Evolutionary conservation across 2,329 filamentous ascomycete species (phyloP).

Genomic region (Fusarium vanettenii): DNA sequence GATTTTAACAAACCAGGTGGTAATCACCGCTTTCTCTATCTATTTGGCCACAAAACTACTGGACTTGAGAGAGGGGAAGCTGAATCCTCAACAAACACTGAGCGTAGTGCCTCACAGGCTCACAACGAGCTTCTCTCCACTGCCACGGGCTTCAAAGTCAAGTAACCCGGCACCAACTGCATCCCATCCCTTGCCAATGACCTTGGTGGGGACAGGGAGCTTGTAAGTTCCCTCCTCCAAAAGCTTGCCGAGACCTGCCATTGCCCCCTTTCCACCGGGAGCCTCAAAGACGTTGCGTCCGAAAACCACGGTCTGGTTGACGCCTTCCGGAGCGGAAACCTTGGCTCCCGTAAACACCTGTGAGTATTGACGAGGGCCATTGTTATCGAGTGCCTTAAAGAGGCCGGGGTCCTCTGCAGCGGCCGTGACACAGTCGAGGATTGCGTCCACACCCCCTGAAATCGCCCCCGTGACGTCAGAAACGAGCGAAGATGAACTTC

Average conservation of each 20-base stretch:
- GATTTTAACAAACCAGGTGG: not conserved
- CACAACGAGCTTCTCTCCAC: slow-evolving; percentile 35
- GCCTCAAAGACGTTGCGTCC: slow-evolving; percentile 27
- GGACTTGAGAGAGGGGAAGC: not conserved
- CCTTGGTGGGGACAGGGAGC: slow-evolving; percentile 20
- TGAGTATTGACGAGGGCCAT: slow-evolving; percentile 27
- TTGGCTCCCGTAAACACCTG: slow-evolving; percentile 30
- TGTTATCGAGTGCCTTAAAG: slow-evolving; percentile 5
- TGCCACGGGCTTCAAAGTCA: slow-evolving; percentile 22
- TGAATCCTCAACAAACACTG: not conserved
- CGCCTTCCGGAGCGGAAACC: slow-evolving; percentile 10
- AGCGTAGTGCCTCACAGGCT: not conserved
- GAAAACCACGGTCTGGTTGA: slow-evolving; percentile 18
- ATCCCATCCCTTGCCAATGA: slow-evolving; percentile 29
- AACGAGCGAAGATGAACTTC: slow-evolving; percentile 3
- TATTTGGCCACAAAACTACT: not conserved
- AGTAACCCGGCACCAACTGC: slow-evolving; percentile 15
- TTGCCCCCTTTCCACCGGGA: slow-evolving; percentile 25
- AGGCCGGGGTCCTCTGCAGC: slow-evolving; percentile 13
- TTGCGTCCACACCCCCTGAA: slow-evolving; percentile 30
- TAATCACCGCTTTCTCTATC: too few relatives aligned
- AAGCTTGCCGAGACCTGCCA: slow-evolving; percentile 19
- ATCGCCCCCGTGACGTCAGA: slow-evolving; percentile 1
- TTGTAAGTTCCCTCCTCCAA: slow-evolving; percentile 22
- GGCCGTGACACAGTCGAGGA: slow-evolving; percentile 35